Base-by-base conservation (phyloP, 176 grass and related monocot species). In the Cocos nucifera region DNA sequence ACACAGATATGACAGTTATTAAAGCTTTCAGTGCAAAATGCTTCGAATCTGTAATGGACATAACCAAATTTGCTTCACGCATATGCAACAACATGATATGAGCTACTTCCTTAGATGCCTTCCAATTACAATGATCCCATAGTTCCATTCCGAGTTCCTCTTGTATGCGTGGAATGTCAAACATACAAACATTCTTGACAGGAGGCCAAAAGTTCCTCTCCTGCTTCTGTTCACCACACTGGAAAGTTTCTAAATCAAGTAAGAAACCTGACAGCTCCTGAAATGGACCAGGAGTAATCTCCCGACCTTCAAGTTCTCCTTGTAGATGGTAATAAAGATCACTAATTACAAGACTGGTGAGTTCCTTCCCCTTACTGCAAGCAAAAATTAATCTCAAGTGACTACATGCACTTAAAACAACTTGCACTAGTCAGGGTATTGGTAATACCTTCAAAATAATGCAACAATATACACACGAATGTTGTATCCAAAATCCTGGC, bases 311-410 rank as follows among this genome's bases (percentile, higher is more conserved):
- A 4, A 97, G 72, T 62, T 77, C 79, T 77, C 80, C 86, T 64
- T 53, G 69, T 64, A 88, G 74, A 70, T 85, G 82, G 49, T 97
- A 79, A 52, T 85, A 76, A 75, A 97, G 75, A 82, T 97, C 88
- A 54, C 35, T 53, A 64, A 30, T 74, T 74, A 44, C 35, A 44
- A 44, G 35, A 44, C 2, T 44, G 35, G 35, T 14, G 35, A 44
- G 35, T 12, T 49, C 51, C n/a, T 65, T 21, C 65, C 58, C 50
- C 56, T 74, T 61, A 22, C 71, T 74, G 71, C 71, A 74, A 14
- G 35, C 35, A 44, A 14, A 44, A 44, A 44, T 14, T 12, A 12
- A 44, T 12, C 8, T 14, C 35, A 3, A 44, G 35, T 39, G 35
- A 44, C 10, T 44, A 44, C 10, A 44, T 44, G 10, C 2, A 3